Base-by-base conservation (phyloP, 129 eudicot species). In the Artemisia argyi region DNA sequence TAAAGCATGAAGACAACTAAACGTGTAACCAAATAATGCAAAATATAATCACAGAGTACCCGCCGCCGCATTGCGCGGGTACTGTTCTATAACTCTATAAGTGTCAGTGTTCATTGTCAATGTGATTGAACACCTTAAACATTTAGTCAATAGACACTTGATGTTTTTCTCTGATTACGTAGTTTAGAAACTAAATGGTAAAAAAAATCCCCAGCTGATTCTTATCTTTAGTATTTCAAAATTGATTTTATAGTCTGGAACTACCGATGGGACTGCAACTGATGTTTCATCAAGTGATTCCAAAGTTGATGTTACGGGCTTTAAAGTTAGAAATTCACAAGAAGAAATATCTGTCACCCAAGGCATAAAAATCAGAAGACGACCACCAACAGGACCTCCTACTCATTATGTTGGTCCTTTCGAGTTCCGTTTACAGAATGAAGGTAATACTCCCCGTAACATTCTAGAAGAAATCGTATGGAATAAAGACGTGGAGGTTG, bases 391-490 rank as follows among this genome's bases (percentile, higher is more conserved):
- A 8, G 97, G 91, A 30, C 99, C 99, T 24, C 94, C 99, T 3
- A 66, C 49, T 54, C 91, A 88, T 57, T 79, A 91, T 62, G 96
- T 90, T 9, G 97, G 99, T n/a, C 99, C 93, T 18, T 94, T 90
- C 49, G 91, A 94, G 81, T 90, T 90, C 42, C 80, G 91, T 5
- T 64, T 88, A 72, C 84, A 90, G 81, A 88, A 86, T 71, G 96
- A 85, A 63, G 97, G 88, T 22, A 90, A 86, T 47, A 88, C 94
- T 48, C 99, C 97, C 5, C 91, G 91, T 46, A 94, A 94, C 76
- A 90, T 90, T 59, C 85, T 94, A 11, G 99, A 94, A 81, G 99
- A 94, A 57, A 94, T 94, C 32, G 66, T 94, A 47, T 94, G 99
- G 99, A 62, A 88, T 82, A 94, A 91, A 76, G 97, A 90, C 65